A percentile compares a stretch with the other conserved stretches of the same genome.
phyloP scores from a whole-genome alignment of 495 filamentous ascomycete genomes.

The Annulohypoxylon nitens region DNA sequence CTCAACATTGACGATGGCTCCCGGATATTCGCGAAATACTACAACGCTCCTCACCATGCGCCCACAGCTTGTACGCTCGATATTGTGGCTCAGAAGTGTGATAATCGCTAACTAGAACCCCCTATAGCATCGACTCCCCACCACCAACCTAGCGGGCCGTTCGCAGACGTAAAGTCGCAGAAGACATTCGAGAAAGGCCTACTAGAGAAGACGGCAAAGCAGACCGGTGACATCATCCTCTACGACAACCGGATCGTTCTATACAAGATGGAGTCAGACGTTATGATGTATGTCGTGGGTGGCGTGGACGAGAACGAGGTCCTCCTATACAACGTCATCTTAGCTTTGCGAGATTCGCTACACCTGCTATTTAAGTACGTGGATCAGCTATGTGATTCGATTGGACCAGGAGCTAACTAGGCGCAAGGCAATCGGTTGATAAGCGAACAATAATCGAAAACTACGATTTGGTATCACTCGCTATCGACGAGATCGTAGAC shows the following conservation, averaged over 20 bases:
- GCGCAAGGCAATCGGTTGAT: slow-evolving; percentile 84
- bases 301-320: slow-evolving; percentile 96
- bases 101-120: slow-evolving; percentile 11
- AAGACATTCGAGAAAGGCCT: slow-evolving; percentile 96
- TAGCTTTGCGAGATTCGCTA: slow-evolving; percentile 88
- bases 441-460: slow-evolving; percentile 98
- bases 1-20: slow-evolving; percentile 89
- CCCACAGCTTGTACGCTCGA: slow-evolving; percentile 58
- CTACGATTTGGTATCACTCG: slow-evolving; percentile 91
- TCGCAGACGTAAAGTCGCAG: slow-evolving; percentile 90
- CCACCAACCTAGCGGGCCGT: slow-evolving; percentile 71
- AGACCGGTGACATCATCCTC: slow-evolving; percentile 92
- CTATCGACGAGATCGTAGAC: slow-evolving; percentile 96
- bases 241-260: slow-evolving; percentile 96
- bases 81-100: background rate
- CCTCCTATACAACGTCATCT: slow-evolving; percentile 90
- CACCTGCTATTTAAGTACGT: slow-evolving; percentile 92
- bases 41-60: slow-evolving; percentile 84
- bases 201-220: slow-evolving; percentile 95
- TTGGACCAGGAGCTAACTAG: slow-evolving; percentile 11
- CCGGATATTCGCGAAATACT: slow-evolving; percentile 96
- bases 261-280: slow-evolving; percentile 97
- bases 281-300: slow-evolving; percentile 96
- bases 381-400: background rate
- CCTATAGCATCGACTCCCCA: slow-evolving; percentile 43